Evolutionary conservation across 306 rosid genomes (phyloP), one percentile per base, ranked within the genome.

Genomic region (Crataegus laevigata): DNA sequence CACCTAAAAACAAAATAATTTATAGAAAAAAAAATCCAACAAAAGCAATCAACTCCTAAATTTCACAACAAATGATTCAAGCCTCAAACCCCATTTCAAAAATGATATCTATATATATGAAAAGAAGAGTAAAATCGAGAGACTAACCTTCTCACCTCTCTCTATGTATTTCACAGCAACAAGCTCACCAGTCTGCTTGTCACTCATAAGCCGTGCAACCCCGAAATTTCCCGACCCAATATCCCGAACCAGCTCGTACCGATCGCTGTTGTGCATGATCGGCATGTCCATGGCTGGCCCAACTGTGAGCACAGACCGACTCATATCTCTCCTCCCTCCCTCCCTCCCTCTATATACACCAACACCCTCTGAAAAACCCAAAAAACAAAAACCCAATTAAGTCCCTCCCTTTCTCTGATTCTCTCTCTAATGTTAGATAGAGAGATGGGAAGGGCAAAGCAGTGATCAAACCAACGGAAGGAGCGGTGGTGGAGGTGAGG

Each of bases 131-230:
- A 11, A 36, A 51, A 54, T 40, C 61, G 1, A 69, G 71, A 30
- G 61, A 87, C 88, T 68, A 80, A 94, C 97, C 98, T 91, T 94
- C 83, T 91, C 97, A 87, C 98, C 98, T 86, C 98, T 86, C 91
- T 94, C 97, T 84, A 94, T 91, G 85, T 94, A 94, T 84, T 94
- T 91, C 32, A 90, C 98, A 15, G 98, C 98, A 75, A 91, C 98
- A 75, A 91, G 97, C 82, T 94, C 90, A 11, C 88, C 97, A 3
- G 90, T 94, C 63, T 87, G 92, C 77, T 86, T 91, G 71, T 94
- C 98, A 80, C 97, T 91, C 94, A 94, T 94, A 50, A 90, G 86
- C 87, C 98, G 87, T 0, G 98, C 97, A 0, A 94, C 93, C 42
- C 98, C 98, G 30, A 94, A 94, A 80, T 94, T 91, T 1, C 98